Evolutionary conservation across 2,329 filamentous ascomycete species (phyloP), one percentile per base, ranked within the genome.

Genomic region (Cyphellophora europaea): DNA sequence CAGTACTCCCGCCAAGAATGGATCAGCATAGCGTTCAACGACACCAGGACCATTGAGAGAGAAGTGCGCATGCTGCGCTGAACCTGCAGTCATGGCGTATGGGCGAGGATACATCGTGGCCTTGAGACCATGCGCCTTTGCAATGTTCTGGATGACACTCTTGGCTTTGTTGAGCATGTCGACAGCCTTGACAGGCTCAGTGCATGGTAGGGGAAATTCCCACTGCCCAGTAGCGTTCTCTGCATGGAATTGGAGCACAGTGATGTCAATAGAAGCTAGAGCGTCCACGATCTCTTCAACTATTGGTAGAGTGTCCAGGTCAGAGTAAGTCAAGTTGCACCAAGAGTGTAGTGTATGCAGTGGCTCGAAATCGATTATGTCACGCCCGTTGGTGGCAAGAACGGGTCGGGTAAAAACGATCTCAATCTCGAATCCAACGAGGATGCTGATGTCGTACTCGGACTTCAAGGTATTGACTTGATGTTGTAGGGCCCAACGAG

Each of bases 361-460:
- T 1, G 80, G 65, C 1, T 58, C 48, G 41, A 65, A 58, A 3
- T 57, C 54, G 2, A 51, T 43, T 32, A 44, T 48, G 6, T 52
- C 45, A 1, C 45, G 41, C 18, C 35, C 35, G 4, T 43, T 45
- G 11, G 55, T 43, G 16, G 56, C 48, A 5, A 51, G 47, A 19
- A 57, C 49, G 13, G 67, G 67, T 27, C 68, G 67, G 44, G 89
- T 63, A 44, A 93, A 77, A 1, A 83, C 68, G 6, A 91, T 73
- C 56, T 93, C 85, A 27, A 93, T 75, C 55, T 93, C 86, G 45
- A 91, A 93, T 0, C 85, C 86, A 11, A 86, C 57, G 0, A 79
- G 63, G 31, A 87, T 74, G 3, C 66, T 57, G 2, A 85, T 62
- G 2, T 66, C 64, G 23, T 66, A 57, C 5, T 72, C 62, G 2